phyloP scores from a whole-genome alignment of 2,329 filamentous ascomycete genomes.

The Remersonia thermophila region DNA sequence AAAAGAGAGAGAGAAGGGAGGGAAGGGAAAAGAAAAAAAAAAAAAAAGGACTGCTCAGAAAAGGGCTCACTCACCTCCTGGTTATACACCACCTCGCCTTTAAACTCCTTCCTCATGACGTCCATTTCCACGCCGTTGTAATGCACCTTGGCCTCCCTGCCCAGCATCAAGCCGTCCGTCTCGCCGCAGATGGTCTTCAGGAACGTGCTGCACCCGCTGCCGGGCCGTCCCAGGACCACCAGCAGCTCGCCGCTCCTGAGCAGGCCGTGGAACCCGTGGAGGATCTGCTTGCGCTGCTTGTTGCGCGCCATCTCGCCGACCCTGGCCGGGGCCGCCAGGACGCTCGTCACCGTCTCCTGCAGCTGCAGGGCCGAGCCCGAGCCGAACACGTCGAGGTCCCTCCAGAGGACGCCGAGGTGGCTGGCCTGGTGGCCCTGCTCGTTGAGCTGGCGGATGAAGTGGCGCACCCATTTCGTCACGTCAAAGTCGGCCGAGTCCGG shows the following conservation, averaged over 20 bases:
- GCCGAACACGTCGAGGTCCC: slow-evolving; percentile 53
- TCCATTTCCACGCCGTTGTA: slow-evolving; percentile 49
- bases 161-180: slow-evolving; percentile 43
- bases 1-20: too few relatives aligned
- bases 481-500: slow-evolving; percentile 29
- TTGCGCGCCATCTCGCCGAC: slow-evolving; percentile 42
- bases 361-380: slow-evolving; percentile 55
- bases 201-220: slow-evolving; percentile 51
- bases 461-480: slow-evolving; percentile 29
- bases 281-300: slow-evolving; percentile 43
- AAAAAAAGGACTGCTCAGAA: too few relatives aligned
- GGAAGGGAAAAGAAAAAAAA: too few relatives aligned
- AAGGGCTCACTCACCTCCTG: slow-evolving; percentile 41
- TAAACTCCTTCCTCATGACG: slow-evolving; percentile 46
- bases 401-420: slow-evolving; percentile 49
- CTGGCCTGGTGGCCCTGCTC: slow-evolving; percentile 42
- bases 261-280: slow-evolving; percentile 52
- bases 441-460: slow-evolving; percentile 31
- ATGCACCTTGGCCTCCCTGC: slow-evolving; percentile 38
- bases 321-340: slow-evolving; percentile 45
- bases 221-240: slow-evolving; percentile 55
- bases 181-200: slow-evolving; percentile 51
- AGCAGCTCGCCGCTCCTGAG: slow-evolving; percentile 54
- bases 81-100: slow-evolving; percentile 60
- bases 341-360: slow-evolving; percentile 52